A percentile compares a stretch with the other conserved stretches of the same genome.
Evolutionary conservation across 2,329 filamentous ascomycete species (phyloP).

Genomic region (Diplodia corticola): DNA sequence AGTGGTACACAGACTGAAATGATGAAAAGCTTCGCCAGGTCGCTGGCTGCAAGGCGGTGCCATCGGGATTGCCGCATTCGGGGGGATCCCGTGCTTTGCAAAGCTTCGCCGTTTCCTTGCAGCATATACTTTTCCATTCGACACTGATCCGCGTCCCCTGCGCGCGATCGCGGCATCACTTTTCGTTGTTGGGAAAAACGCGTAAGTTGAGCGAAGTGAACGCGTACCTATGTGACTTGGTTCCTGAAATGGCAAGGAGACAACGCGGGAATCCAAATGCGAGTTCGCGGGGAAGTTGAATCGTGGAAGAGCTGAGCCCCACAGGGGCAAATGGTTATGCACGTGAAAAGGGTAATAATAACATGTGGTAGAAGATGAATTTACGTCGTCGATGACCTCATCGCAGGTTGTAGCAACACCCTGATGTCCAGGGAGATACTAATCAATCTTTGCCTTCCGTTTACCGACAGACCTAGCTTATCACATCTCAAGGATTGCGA

Average conservation of each 20-base stretch:
- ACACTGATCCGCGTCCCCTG: not conserved
- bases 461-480: not conserved
- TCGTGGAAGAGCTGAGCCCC: not conserved
- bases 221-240: not conserved
- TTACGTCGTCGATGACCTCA: not conserved
- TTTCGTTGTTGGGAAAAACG: not conserved
- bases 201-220: not conserved
- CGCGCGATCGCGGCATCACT: not conserved
- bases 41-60: not conserved
- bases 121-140: not conserved
- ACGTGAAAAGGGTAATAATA: not conserved
- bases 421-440: not conserved
- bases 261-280: too few species aligned
- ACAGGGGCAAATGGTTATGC: not conserved
- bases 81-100: not conserved
- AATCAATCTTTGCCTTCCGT: not conserved
- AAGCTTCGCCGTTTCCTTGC: not conserved
- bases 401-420: not conserved
- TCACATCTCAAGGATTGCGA: not conserved
- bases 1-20: not conserved
- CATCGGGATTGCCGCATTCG: not conserved
- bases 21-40: not conserved
- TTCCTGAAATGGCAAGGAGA: not conserved
- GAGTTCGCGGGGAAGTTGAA: too few species aligned
- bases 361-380: not conserved